Evolutionary conservation across 345 rosid genomes (phyloP), one percentile per base, ranked within the genome.

Genomic region (Capsella bursapastoris): DNA sequence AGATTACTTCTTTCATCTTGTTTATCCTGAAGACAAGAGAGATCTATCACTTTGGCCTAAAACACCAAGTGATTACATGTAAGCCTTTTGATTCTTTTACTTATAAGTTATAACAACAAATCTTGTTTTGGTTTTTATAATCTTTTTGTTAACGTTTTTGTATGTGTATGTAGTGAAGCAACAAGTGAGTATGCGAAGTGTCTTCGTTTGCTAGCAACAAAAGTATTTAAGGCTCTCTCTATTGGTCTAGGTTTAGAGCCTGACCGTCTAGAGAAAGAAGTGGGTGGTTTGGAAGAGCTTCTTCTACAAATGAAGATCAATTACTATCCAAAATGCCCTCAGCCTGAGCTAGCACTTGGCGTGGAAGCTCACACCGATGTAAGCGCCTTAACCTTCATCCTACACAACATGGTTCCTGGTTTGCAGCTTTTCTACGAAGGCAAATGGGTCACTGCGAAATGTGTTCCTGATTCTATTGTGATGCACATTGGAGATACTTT

Each of bases 391-490:
- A 90, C 99, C 25, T 92, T 92, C 81, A 89, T 95, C 34, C 91
- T 95, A 84, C 99, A 95, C 90, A 95, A 95, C 86, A 95, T 95
- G 98, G 92, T 95, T 55, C 97, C 99, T 0, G 99, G 99, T 1
- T 85, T 95, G 44, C 99, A 95, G 80, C 93, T 90, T 32, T 92
- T 89, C 82, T 88, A 90, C 15, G 75, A 87, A 52, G 89, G 82
- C 18, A 89, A 95, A 60, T 95, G 99, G 98, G 62, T 90, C 22
- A 95, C 83, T 0, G 99, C 98, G 29, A 92, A 95, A 75, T 95
- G 98, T 28, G 93, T 95, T 51, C 98, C 98, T 1, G 84, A 89
- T 64, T 95, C 99, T 11, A 90, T 95, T 78, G 87, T 92, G 79
- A 87, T 92, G 98, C 99, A 92, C 72, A 73, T 95, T 41, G 99